Evolutionary conservation across 208 protist genomes (phyloP).

Genomic region (Herpetomonas tarakana): DNA sequence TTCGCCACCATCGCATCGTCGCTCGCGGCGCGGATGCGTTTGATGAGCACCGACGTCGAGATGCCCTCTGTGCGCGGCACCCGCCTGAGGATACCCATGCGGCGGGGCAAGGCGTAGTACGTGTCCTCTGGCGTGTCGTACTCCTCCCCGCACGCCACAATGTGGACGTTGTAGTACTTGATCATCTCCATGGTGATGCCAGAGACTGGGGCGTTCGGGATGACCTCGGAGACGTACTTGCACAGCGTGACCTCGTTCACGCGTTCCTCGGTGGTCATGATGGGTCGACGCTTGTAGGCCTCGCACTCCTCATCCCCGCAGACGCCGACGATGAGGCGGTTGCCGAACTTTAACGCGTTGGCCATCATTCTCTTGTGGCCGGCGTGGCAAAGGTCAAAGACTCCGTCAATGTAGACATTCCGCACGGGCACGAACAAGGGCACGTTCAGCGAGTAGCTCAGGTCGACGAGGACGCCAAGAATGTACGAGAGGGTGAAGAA

Average conservation of each 20-base stretch:
- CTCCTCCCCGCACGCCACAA: slow-evolving; percentile 90
- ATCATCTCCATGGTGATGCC: slow-evolving; percentile 90
- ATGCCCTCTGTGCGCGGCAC: slow-evolving; percentile 91
- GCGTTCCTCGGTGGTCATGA: slow-evolving; percentile 91
- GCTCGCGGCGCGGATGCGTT: slow-evolving; percentile 62
- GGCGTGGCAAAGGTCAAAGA: slow-evolving; percentile 92
- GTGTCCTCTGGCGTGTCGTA: slow-evolving; percentile 86
- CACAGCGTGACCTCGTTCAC: slow-evolving; percentile 86
- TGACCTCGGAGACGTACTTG: slow-evolving; percentile 89
- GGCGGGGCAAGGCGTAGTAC: slow-evolving; percentile 85
- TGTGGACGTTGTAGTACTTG: slow-evolving; percentile 89
- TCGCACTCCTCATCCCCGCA: slow-evolving; percentile 87
- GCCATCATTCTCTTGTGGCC: slow-evolving; percentile 89
- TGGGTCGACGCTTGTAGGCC: slow-evolving; percentile 88
- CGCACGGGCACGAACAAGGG: slow-evolving; percentile 87
- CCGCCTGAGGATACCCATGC: slow-evolving; percentile 84
- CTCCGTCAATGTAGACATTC: slow-evolving; percentile 92
- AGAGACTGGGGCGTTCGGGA: slow-evolving; percentile 80
- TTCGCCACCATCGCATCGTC: slow-evolving; percentile 56
- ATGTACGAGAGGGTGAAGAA: slow-evolving; percentile 69
- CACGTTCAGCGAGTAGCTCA: slow-evolving; percentile 84
- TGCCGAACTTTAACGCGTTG: slow-evolving; percentile 83
- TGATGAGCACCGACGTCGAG: slow-evolving; percentile 85
- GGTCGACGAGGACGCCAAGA: slow-evolving; percentile 78
- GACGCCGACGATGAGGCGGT: slow-evolving; percentile 90